These are phyloP conservation scores for Mycena olivaceomarginata DNA, from an alignment of 768 basidiomycete genomes.

Conservation along the genomic window DNA sequence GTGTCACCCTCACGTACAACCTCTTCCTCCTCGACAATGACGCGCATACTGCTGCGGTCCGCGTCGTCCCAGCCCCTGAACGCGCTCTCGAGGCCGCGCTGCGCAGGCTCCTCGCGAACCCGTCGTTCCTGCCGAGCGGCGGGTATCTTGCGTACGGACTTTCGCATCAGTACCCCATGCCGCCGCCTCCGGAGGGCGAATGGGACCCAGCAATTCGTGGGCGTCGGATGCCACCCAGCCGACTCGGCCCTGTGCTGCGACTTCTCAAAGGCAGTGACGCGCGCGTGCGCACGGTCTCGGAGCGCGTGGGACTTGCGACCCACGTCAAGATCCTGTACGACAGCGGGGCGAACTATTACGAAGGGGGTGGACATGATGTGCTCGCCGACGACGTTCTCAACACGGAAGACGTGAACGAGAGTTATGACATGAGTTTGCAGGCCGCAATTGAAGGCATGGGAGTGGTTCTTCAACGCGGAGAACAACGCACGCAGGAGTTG, in stretches of 20 bases:
- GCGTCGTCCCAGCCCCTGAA: slow-evolving; percentile 15
- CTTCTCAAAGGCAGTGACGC: slow-evolving; percentile 36
- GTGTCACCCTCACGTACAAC: slow-evolving; percentile 65
- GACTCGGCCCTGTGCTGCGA: slow-evolving; percentile 11
- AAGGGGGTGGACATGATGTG: not conserved
- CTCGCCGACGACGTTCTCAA: slow-evolving; percentile 27
- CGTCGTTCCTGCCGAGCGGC: slow-evolving; percentile 53
- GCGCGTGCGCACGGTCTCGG: slow-evolving; percentile 25
- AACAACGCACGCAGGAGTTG: not conserved
- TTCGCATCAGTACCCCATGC: slow-evolving; percentile 56
- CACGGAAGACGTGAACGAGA: not conserved
- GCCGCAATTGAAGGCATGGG: not conserved
- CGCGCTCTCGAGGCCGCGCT: slow-evolving; percentile 44
- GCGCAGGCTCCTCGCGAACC: slow-evolving; percentile 50
- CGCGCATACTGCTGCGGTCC: not conserved
- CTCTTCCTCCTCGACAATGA: slow-evolving; percentile 53
- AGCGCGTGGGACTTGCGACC: slow-evolving; percentile 29
- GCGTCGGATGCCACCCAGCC: not conserved
- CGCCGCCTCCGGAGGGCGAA: not conserved
- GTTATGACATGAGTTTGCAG: not conserved
- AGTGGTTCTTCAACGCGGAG: not conserved
- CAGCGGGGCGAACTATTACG: not conserved
- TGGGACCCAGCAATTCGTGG: not conserved
- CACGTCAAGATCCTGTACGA: slow-evolving; percentile 22
- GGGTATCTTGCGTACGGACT: slow-evolving; percentile 60